A percentile compares a stretch with the other conserved stretches of the same genome.
Evolutionary conservation across 208 protist genomes (phyloP).

Genomic region (Leishmania lainsoni): DNA sequence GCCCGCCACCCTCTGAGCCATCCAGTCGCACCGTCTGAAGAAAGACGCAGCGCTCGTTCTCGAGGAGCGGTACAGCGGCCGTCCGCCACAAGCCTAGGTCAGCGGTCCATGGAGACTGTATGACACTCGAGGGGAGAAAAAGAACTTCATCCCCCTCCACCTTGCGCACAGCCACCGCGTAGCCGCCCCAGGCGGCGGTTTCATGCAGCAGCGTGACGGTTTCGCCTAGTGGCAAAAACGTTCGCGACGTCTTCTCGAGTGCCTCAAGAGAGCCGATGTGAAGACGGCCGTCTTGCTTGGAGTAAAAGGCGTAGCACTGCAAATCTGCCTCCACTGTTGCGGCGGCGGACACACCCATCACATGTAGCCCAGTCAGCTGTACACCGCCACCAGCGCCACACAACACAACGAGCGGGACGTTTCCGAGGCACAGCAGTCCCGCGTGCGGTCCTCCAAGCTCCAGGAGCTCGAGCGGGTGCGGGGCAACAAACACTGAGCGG

Average conservation of each 20-base stretch:
- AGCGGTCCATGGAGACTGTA: conserved; percentile 34
- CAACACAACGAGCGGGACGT: conserved; percentile 63
- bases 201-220: conserved; percentile 77
- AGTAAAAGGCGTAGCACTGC: conserved; percentile 33
- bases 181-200: conserved; percentile 54
- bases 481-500: conserved; percentile 35
- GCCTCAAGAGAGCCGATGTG: conserved; percentile 41
- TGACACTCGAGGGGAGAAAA: conserved; percentile 37
- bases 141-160: conserved; percentile 65
- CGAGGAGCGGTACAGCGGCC: conserved; percentile 46
- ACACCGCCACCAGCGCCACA: conserved; percentile 22
- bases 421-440: conserved; percentile 59
- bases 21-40: conserved; percentile 31
- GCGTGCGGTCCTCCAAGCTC: conserved; percentile 34
- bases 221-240: conserved; percentile 44
- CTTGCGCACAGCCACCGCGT: conserved; percentile 53
- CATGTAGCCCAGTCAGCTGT: conserved; percentile 26
- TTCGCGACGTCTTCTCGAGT: conserved; percentile 53
- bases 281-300: conserved; percentile 26
- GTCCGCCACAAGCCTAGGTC: conserved; percentile 14
- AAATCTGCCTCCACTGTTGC: conserved; percentile 24
- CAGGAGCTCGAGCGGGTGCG: conserved; percentile 54
- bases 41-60: conserved; percentile 83
- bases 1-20: conserved; percentile 8
- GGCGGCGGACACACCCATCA: conserved; percentile 26